Evolutionary conservation across 2,329 filamentous ascomycete species (phyloP).

Genomic region (Clonostachys rhizophaga): DNA sequence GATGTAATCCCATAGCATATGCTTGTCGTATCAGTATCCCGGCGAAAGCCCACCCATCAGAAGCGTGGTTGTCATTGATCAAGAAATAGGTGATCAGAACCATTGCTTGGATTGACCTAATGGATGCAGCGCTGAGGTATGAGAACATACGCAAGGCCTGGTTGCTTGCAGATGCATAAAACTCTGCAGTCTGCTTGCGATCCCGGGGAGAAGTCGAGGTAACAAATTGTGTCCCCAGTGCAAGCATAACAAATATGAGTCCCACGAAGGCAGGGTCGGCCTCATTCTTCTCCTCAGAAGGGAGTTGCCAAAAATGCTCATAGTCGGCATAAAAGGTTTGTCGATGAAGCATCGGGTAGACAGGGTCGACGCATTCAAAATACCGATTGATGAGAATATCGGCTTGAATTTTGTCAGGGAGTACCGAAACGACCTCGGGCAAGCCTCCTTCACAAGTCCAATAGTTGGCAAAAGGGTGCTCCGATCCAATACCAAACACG

Average conservation of each 20-base stretch:
- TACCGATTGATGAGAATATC: constrained; percentile 63
- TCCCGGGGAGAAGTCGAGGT: constrained; percentile 52
- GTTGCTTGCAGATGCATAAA: constrained; percentile 76
- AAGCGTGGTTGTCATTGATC: constrained; percentile 82
- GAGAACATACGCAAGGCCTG: constrained; percentile 72
- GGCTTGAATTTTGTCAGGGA: constrained; percentile 72
- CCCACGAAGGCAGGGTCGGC: constrained; percentile 67
- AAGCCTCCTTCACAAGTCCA: constrained; percentile 78
- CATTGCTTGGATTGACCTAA: constrained; percentile 75
- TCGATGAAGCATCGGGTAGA: constrained; percentile 76
- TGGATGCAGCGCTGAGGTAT: constrained; percentile 70
- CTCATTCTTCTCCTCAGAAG: constrained; percentile 48
- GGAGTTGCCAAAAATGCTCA: constrained; percentile 69
- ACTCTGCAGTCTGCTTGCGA: constrained; percentile 72
- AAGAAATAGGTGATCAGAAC: constrained; percentile 76
- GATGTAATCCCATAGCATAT: constrained; percentile 77
- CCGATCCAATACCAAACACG: constrained; percentile 75
- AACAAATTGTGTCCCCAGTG: constrained; percentile 75
- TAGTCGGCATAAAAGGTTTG: constrained; percentile 75
- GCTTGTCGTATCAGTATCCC: constrained; percentile 73
- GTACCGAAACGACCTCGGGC: constrained; percentile 68
- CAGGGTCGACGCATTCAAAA: constrained; percentile 70
- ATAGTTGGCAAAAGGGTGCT: constrained; percentile 79
- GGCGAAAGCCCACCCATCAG: constrained; percentile 78
- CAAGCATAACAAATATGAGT: constrained; percentile 72